These are phyloP conservation scores for Tuber borchii DNA, from an alignment of 495 filamentous ascomycete genomes.

Conservation along the genomic window DNA sequence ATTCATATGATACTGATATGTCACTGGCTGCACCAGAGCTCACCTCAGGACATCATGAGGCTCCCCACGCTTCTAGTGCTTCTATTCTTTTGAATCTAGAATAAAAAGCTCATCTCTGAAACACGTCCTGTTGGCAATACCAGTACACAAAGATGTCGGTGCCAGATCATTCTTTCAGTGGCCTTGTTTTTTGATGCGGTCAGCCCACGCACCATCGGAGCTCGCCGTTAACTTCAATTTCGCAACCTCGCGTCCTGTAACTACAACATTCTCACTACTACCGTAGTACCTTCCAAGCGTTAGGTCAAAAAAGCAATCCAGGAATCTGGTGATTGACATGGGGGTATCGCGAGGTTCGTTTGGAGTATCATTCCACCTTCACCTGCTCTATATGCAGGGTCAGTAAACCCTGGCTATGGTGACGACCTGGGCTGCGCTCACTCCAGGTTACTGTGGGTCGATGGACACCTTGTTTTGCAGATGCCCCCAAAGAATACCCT, in stretches of 20 bases:
- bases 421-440: neutral
- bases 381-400: neutral
- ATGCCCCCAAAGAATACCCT: neutral
- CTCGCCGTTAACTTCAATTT: neutral
- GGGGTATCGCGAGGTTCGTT: conserved; percentile 69
- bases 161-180: neutral
- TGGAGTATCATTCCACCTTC: neutral
- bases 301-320: conserved; percentile 73
- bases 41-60: neutral
- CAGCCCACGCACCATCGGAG: neutral
- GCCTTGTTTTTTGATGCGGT: neutral
- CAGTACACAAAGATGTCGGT: neutral
- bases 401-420: neutral
- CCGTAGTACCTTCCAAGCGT: conserved; percentile 25
- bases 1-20: neutral
- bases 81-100: neutral
- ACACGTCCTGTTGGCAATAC: neutral
- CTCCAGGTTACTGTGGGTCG: neutral
- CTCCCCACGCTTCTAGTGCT: neutral
- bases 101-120: neutral
- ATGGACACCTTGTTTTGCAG: neutral
- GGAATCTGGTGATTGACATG: conserved; percentile 74
- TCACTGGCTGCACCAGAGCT: neutral
- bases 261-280: neutral
- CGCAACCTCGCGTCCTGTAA: neutral